Base-by-base conservation (phyloP, 495 filamentous ascomycete species). In the Apodospora peruviana region DNA sequence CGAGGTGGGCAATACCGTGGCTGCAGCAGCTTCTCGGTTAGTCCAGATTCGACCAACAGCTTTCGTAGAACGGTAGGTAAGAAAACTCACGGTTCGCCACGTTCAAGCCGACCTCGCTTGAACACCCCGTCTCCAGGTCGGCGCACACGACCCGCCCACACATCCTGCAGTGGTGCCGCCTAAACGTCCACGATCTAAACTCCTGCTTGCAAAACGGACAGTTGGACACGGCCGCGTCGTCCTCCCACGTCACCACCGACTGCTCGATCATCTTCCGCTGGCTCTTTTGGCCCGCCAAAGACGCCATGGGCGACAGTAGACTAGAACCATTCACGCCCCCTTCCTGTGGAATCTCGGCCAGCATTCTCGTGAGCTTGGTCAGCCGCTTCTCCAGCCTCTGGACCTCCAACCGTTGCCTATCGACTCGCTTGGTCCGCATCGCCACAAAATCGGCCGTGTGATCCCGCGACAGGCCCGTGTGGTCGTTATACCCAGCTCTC, bases 181-280 rank as follows among this genome's bases (percentile, higher is more conserved):
- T 79, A 55, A 95, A 91, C 1, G 87, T 81, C 72, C 95, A 96
- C 21, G 78, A 82, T 1, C 88, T 81, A 66, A 98, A 98, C 45
- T 95, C 88, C 57, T 97, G 93, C 56, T 90, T 85, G 57, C 93
- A 98, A 56, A 95, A 93, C 2, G 93, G 94, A 53, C 93, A 98
- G 40, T 80, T 81, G 4, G 74, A 44, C 18, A 98, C 90, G 38
- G 70, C 79, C 0, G 84, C 76, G 68, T 97, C 94, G 40, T 97
- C 93, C 62, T 98, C 86, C 93, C 93, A 98, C 12, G 83, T 85
- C 16, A 97, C 89, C 14, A 98, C 79, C 0, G 85, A 88, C 58
- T 98, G 94, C 66, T 98, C 93, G 8, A 97, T 68, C 12, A 76
- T 58, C 64, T 93, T 90, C 34, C 87, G 76, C 47, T 87, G 85